Conservation (phyloP, 306 rosid genomes). For the Trifolium subterraneum region DNA sequence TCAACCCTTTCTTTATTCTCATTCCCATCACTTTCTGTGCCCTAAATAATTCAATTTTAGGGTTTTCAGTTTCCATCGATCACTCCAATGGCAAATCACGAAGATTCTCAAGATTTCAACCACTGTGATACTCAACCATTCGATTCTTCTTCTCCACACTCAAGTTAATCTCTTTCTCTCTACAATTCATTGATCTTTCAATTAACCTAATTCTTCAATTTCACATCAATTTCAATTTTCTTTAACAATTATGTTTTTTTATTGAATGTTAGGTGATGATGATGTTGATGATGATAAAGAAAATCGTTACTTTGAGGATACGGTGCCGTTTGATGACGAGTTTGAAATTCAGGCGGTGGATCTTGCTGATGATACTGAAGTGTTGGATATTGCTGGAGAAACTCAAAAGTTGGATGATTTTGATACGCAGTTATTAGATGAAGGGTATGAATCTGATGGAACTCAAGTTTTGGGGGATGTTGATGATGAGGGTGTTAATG, state of each 20-base stretch:
- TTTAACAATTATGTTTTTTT: neutral
- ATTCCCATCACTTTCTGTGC: neutral
- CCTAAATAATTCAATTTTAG: constrained; percentile 42
- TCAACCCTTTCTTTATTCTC: neutral
- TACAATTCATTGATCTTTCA: neutral
- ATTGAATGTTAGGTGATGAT: constrained; percentile 43
- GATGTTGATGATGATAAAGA: constrained; percentile 29
- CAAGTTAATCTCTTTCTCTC: constrained; percentile 37
- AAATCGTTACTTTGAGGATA: constrained; percentile 41
- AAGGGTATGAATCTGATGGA: constrained; percentile 53
- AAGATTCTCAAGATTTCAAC: constrained; percentile 22
- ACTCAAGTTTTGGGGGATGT: constrained; percentile 59
- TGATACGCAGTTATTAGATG: constrained; percentile 61
- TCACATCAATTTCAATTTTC: neutral
- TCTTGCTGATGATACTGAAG: constrained; percentile 68
- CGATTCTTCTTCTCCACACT: constrained; percentile 49
- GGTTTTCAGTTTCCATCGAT: constrained; percentile 24
- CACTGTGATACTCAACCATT: constrained; percentile 15
- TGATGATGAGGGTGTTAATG: constrained; percentile 47
- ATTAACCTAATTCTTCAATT: neutral
- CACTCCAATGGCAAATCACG: constrained; percentile 44
- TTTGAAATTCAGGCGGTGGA: constrained; percentile 54
- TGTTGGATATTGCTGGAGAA: constrained; percentile 42
- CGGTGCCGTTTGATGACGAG: constrained; percentile 44
- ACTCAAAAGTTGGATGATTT: constrained; percentile 60